Percentiles rank a stretch among this genome's conserved stretches.
Evolutionary conservation across 2,329 filamentous ascomycete genomes (phyloP).

Genomic region (Talaromyces sp.): DNA sequence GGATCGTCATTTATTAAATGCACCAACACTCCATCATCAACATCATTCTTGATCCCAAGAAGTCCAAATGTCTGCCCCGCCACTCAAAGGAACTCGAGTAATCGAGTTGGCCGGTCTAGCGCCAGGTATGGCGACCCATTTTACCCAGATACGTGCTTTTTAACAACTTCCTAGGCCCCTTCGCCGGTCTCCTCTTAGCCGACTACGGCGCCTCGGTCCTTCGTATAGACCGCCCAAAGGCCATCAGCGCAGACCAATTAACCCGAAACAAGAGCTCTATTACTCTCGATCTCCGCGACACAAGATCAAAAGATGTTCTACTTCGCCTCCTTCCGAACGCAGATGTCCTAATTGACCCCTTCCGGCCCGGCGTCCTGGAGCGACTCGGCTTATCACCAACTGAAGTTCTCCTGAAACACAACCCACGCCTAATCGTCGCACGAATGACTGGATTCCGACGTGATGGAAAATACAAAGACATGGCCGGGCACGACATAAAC

Average conservation of each 20-base stretch:
- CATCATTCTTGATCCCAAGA: neutral
- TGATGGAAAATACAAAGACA: constrained; percentile 79
- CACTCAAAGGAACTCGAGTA: constrained; percentile 62
- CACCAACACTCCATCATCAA: neutral
- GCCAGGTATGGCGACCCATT: constrained; percentile 54
- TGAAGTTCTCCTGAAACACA: constrained; percentile 64
- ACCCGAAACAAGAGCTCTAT: constrained; percentile 81
- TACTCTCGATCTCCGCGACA: constrained; percentile 74
- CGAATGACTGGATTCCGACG: constrained; percentile 89
- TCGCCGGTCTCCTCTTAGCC: constrained; percentile 83
- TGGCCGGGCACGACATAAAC: constrained; percentile 97
- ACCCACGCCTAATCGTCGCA: constrained; percentile 76
- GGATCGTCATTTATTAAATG: constrained; percentile 3
- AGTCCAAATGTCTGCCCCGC: constrained; percentile 34
- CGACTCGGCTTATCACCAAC: constrained; percentile 75
- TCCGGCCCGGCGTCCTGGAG: constrained; percentile 87
- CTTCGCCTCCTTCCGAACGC: constrained; percentile 63
- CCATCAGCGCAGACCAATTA: constrained; percentile 68
- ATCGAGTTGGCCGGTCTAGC: constrained; percentile 69
- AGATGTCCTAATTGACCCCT: constrained; percentile 90
- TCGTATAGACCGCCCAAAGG: constrained; percentile 71
- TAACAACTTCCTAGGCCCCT: constrained; percentile 65
- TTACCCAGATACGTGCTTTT: neutral
- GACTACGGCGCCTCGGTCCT: constrained; percentile 88
- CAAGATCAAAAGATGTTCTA: constrained; percentile 66